Base-by-base conservation (phyloP, 306 rosid species). In the Ormosia semicastrata region DNA sequence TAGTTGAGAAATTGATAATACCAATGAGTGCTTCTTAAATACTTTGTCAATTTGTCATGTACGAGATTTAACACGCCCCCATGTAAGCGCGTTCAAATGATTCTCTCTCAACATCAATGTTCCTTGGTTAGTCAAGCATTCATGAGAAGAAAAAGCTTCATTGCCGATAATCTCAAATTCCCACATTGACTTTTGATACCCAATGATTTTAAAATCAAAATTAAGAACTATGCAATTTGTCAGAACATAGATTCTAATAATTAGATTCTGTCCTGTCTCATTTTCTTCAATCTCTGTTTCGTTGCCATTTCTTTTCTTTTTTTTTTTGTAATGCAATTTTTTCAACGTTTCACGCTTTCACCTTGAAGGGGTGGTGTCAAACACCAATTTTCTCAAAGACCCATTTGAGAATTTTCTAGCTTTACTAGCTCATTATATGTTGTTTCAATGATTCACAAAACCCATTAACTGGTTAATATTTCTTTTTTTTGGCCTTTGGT, bases 81-180 rank as follows among this genome's bases (percentile, higher is more conserved):
- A 66, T 78, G 71, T 58, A n/a, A 84, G 84, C 76, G 77, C 66
- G 77, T 84, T 78, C 84, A 71, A 65, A 1, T 17, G 67, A 43
- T 53, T 62, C 80, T 83, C 83, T 72, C 30, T 72, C 50, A 83
- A 72, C 83, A 83, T 65, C 36, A 71, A 52, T 64, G 76, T 78
- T 77, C 83, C 39, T 53, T 53, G 83, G 83, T 78, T 49, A 68
- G 86, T 83, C 8, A 71, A 63, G 53, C 65, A 71, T 72, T 78
- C 76, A 39, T 59, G 73, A 18, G 3, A 8, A 8, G 0, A 65
- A 66, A 3, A 9, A 34, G 10, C 32, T 69, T 78, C 76, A 77
- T 50, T 77, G 39, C 15, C 56, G 17, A 53, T 33, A 12, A 71
- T 53, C 47, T 56, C 15, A 39, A 4, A 40, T 68, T 33, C n/a